Evolutionary conservation across 768 basidiomycete species (phyloP), one percentile per base, ranked within the genome.

Genomic region (Lactifluus subvellereus): DNA sequence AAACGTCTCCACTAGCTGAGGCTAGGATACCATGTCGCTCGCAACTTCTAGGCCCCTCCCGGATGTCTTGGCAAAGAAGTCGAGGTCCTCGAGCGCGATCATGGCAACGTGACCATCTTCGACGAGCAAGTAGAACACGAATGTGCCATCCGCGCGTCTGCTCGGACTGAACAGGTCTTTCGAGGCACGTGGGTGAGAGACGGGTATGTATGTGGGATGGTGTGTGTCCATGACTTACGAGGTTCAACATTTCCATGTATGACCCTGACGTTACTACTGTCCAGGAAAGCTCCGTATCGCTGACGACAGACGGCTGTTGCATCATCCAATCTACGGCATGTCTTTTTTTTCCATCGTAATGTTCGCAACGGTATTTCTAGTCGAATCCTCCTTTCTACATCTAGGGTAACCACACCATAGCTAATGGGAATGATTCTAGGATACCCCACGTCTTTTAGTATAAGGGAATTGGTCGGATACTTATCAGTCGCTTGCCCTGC

Each of bases 191-290:
- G 27, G 27, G 27, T 27, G 27, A 27, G 27, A 27, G 27, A 3
- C 27, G 27, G 27, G 27, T 27, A 27, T 27, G 27, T 27, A 27
- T 27, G 27, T 27, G 27, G 27, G 27, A 27, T 27, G 27, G 27
- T 27, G 27, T 27, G 49, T 22, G 33, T 8, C 16, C 14, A 11
- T 48, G 37, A 58, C 75, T 27, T 52, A 27, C 78, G 38, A 69
- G 71, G 40, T 74, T 69, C 22, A 78, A 70, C 73, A 78, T 77
- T 50, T 79, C 77, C 66, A 77, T 73, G 64, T 79, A 79, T 8
- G 76, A 74, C 1, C 77, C 75, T 0, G 76, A 74, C 14, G 74
- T 74, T 59, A 78, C 68, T 16, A 74, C 68, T 11, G 73, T 73
- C 77, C 76, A 78, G 11, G 71, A 72, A 30, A 77, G 64, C 6